Evolutionary conservation across 2,329 filamentous ascomycete genomes (phyloP).

Genomic region (Thielaviopsis musarum): DNA sequence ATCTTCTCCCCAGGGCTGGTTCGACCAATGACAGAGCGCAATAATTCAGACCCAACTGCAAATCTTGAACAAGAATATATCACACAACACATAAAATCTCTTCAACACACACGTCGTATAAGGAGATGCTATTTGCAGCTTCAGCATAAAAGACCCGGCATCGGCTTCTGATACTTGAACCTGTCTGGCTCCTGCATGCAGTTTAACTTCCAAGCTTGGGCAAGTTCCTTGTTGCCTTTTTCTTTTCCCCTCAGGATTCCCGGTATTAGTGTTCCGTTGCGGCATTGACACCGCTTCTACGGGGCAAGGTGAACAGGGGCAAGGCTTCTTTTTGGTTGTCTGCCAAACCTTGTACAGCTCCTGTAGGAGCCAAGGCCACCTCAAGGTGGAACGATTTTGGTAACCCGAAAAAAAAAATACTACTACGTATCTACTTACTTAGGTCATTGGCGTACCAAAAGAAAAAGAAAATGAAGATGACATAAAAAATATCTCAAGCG

Average conservation of each 20-base stretch:
- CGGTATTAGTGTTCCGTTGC: background rate
- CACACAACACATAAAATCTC: too few species aligned
- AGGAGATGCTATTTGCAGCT: too few species aligned
- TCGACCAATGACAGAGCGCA: background rate
- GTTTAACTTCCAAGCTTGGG: background rate
- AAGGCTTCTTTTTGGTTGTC: background rate
- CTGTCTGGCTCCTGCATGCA: background rate
- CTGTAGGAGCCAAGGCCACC: background rate
- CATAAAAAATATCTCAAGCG: too few species aligned
- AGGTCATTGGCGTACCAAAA: background rate
- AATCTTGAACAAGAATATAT: too few species aligned
- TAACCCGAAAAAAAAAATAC: background rate
- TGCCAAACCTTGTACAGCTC: background rate
- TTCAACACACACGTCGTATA: too few species aligned
- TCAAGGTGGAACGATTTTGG: background rate
- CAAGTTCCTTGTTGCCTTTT: background rate
- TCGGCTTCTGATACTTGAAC: too few species aligned
- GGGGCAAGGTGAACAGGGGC: background rate
- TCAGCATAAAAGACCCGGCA: too few species aligned
- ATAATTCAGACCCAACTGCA: background rate
- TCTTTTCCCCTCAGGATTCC: background rate
- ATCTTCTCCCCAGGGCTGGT: background rate
- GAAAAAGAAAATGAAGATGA: background rate
- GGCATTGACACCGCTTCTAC: background rate
- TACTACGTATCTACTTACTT: background rate